Base-by-base conservation (phyloP, 2,329 filamentous ascomycete species). In the Hymenoscyphus infarciens region DNA sequence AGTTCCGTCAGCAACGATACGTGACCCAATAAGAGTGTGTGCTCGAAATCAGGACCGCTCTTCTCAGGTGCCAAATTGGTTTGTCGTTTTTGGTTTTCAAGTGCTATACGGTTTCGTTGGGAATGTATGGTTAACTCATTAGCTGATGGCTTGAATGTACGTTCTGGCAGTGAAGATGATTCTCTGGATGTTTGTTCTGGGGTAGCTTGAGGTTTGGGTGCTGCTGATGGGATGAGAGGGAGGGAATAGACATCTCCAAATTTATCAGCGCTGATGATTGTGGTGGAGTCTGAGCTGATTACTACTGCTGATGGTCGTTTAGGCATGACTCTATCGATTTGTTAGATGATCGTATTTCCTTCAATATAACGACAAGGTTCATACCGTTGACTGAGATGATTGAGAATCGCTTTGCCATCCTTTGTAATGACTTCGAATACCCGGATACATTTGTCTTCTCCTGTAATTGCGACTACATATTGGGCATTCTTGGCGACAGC, bases 181-280 rank as follows among this genome's bases (percentile, higher is more conserved):
- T 57, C 53, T 64, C 65, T 59, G 66, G 56, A 57, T 56, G 61
- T 54, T 57, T 65, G 64, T 49, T 49, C 42, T 49, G 19, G 42
- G 60, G 35, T 53, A 64, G 56, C n/a, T 54, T 64, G 63, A 60
- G 38, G 39, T 64, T 56, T 16, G 49, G 58, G 35, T 65, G 63
- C 29, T 56, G 59, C 16, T 25, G 63, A 60, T 13, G 72, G 72
- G 54, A 92, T 74, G 2, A 98, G 80, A 15, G 95, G 94, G 7
- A 99, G 77, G 11, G 90, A 85, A 77, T 97, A 98, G 64, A 97
- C 94, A 75, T 99, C 95, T 68, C 95, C 95, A 72, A 98, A 98
- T 76, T 99, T 99, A 80, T 99, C 95, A 59, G 87, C 94, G 65
- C 86, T 87, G 63, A 98, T 77, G 66, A 99, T 91, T 8, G 87